phyloP scores from a whole-genome alignment of 768 basidiomycete genomes.

The Tubosaeta brunneosetosa region DNA sequence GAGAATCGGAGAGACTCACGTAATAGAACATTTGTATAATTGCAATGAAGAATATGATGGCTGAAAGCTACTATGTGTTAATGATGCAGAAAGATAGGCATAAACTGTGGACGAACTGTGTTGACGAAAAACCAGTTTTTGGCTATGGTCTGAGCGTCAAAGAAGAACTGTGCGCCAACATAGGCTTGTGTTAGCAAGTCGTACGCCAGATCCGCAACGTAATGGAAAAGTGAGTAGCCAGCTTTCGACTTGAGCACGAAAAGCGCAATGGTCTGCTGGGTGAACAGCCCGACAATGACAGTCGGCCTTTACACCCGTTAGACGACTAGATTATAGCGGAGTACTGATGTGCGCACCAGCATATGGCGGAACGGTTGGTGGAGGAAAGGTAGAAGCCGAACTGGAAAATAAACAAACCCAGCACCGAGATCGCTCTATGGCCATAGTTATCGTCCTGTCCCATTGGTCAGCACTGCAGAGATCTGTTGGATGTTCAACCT shows the following conservation, averaged over 20 bases:
- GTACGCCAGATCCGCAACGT: constrained; percentile 75
- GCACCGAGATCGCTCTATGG: constrained; percentile 76
- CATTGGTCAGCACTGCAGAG: constrained; percentile 11
- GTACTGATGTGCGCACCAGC: constrained; percentile 51
- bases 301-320: constrained; percentile 53
- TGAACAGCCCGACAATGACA: constrained; percentile 80
- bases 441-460: constrained; percentile 62
- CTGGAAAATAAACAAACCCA: constrained; percentile 80
- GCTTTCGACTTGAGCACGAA: constrained; percentile 85
- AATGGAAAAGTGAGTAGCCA: constrained; percentile 79
- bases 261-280: constrained; percentile 82
- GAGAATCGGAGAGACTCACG: constrained; percentile 12
- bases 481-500: background rate
- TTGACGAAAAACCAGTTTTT: constrained; percentile 87
- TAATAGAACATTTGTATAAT: constrained; percentile 91
- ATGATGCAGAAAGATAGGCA: constrained; percentile 8
- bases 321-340: background rate
- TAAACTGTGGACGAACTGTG: constrained; percentile 42
- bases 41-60: constrained; percentile 93
- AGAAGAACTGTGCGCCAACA: constrained; percentile 79
- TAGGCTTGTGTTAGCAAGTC: constrained; percentile 70
- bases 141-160: constrained; percentile 55
- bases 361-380: constrained; percentile 54
- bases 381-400: constrained; percentile 68
- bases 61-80: constrained; percentile 44